phyloP scores from a whole-genome alignment of 257 asterid species.

The Jasminum sambac region DNA sequence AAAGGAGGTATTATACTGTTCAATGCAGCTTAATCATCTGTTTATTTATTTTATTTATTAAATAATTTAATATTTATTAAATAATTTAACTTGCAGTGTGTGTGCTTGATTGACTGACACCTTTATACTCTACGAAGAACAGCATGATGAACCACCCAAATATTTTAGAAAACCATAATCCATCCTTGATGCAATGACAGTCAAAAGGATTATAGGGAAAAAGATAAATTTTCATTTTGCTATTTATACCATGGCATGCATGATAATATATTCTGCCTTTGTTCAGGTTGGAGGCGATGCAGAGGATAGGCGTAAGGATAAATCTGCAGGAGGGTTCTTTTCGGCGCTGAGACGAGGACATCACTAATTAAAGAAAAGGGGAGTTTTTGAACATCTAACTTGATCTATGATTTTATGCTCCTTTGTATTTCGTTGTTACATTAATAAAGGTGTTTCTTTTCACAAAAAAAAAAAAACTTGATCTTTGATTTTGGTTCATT shows the following conservation, averaged over 20 bases:
- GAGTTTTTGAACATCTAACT: neutral
- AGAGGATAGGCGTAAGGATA: constrained; percentile 43
- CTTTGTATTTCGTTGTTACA: too few species aligned
- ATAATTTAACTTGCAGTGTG: neutral
- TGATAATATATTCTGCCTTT: neutral
- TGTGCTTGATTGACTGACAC: constrained; percentile 3
- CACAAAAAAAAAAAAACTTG: too few species aligned
- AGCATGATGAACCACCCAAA: neutral
- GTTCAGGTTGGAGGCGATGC: constrained; percentile 43
- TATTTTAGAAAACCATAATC: too few species aligned
- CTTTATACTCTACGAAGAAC: neutral
- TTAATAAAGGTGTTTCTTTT: too few species aligned
- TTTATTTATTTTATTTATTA: neutral
- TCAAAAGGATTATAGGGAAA: neutral
- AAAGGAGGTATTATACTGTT: constrained; percentile 60
- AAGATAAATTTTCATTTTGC: neutral
- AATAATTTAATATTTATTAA: too few species aligned
- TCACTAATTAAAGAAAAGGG: constrained; percentile 20
- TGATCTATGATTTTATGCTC: constrained; percentile 7
- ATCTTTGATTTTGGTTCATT: constrained; percentile 29
- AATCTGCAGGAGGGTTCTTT: constrained; percentile 47
- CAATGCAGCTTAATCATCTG: neutral
- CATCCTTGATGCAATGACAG: neutral
- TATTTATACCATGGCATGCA: neutral
- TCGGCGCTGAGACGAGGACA: constrained; percentile 44